phyloP scores from a whole-genome alignment of 106 monocot species.

The Amphibolis antarctica region DNA sequence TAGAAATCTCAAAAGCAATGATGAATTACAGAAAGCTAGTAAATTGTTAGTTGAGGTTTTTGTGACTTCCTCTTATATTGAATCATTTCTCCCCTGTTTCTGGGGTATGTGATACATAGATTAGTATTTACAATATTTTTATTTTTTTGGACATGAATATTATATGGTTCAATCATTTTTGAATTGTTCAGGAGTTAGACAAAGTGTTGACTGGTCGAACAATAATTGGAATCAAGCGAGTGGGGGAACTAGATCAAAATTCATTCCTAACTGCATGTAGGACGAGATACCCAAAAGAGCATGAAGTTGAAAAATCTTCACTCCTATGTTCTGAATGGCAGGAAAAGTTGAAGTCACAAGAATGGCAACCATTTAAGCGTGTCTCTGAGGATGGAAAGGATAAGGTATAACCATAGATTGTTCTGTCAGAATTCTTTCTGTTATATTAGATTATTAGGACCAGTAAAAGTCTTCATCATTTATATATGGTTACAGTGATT shows the following conservation, averaged over 20 bases:
- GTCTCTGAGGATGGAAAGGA: neutral
- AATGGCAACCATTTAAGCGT: constrained; percentile 18
- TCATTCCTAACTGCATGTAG: constrained; percentile 7
- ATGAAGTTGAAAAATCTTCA: constrained; percentile 5
- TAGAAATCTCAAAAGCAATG: constrained; percentile 62
- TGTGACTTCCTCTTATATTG: too few species aligned
- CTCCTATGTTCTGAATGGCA: constrained; percentile 15
- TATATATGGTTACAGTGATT: too few species aligned
- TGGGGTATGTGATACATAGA: too few species aligned
- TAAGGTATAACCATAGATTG: constrained; percentile 9
- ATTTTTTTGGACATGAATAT: too few species aligned
- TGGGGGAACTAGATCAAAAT: constrained; percentile 18
- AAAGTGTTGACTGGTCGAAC: constrained; percentile 23
- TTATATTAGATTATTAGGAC: neutral
- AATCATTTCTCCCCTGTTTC: too few species aligned
- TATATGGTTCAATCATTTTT: neutral
- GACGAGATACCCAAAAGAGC: neutral
- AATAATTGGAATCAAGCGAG: constrained; percentile 67
- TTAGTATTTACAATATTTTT: too few species aligned
- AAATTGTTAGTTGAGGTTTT: constrained; percentile 47
- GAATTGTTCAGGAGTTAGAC: constrained; percentile 35
- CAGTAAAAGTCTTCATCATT: too few species aligned
- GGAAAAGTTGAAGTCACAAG: constrained; percentile 8
- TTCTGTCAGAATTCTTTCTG: neutral
- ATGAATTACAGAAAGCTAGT: constrained; percentile 59